Evolutionary conservation across 1,139 yeast species (phyloP).

Genomic region (Geotrichum cucujoidarum): DNA sequence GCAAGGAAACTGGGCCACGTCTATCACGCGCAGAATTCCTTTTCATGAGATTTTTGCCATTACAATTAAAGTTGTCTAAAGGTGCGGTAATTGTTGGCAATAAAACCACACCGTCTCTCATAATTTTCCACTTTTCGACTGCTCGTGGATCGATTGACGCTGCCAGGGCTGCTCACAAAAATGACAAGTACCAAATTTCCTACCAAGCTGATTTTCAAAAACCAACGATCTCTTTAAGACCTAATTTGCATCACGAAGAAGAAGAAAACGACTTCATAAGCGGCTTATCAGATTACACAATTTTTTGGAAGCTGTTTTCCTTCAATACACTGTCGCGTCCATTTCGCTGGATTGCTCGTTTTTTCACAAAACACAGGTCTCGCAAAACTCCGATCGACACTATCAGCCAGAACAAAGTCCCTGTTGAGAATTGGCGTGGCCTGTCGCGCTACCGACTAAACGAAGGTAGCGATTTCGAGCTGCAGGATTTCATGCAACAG

Average conservation of each 20-base stretch:
- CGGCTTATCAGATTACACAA: too few relatives aligned
- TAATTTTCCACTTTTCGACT: slow-evolving; percentile 55
- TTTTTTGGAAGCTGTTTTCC: not conserved
- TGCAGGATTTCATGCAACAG: slow-evolving; percentile 12
- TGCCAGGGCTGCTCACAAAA: slow-evolving; percentile 43
- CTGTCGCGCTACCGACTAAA: slow-evolving; percentile 37
- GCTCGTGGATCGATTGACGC: slow-evolving; percentile 62
- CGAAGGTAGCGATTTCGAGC: slow-evolving; percentile 14
- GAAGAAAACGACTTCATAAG: not conserved
- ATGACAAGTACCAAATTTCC: slow-evolving; percentile 53
- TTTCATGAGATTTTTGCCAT: slow-evolving; percentile 50
- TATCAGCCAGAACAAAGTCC: too few relatives aligned
- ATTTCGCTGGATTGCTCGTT: too few relatives aligned
- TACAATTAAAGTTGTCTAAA: slow-evolving; percentile 53
- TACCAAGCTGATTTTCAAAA: slow-evolving; percentile 45
- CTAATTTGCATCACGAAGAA: slow-evolving; percentile 55
- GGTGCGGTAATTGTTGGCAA: slow-evolving; percentile 81
- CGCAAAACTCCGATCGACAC: too few relatives aligned
- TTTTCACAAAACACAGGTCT: too few relatives aligned
- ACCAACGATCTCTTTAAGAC: slow-evolving; percentile 57
- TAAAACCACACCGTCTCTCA: slow-evolving; percentile 63
- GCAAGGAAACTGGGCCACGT: not conserved
- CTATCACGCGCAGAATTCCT: slow-evolving; percentile 20
- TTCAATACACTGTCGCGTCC: too few relatives aligned
- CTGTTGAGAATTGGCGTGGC: slow-evolving; percentile 36